Evolutionary conservation across 2,329 filamentous ascomycete genomes (phyloP).

Genomic region (Beauveria sp.): DNA sequence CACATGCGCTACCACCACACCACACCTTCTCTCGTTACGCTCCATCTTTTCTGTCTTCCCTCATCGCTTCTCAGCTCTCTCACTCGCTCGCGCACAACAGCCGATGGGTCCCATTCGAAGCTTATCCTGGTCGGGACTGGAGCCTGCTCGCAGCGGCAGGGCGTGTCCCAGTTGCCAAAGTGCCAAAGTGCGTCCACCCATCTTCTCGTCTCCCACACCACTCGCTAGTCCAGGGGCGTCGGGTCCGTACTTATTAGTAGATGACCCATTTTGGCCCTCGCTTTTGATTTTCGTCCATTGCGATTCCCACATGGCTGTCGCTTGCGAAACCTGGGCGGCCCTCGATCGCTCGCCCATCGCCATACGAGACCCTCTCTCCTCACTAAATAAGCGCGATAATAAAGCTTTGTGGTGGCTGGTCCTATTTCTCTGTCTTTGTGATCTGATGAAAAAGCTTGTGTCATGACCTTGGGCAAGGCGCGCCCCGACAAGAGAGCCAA

Average conservation of each 20-base stretch:
- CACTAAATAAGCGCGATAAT: too few relatives aligned
- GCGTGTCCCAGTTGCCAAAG: background rate
- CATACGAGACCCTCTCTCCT: too few relatives aligned
- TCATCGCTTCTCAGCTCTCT: background rate
- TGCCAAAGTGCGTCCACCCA: background rate
- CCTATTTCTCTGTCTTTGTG: too few relatives aligned
- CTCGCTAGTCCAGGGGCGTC: conserved; percentile 7
- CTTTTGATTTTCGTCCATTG: background rate
- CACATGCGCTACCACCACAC: conserved; percentile 4
- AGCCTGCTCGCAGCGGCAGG: background rate
- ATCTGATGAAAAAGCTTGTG: too few relatives aligned
- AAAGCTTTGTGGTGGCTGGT: too few relatives aligned
- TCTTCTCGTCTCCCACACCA: background rate
- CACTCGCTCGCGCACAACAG: background rate
- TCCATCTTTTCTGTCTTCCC: background rate
- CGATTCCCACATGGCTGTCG: background rate
- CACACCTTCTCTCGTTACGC: background rate
- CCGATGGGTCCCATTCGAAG: background rate
- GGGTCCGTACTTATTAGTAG: background rate
- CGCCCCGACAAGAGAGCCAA: background rate
- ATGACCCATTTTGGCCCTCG: background rate
- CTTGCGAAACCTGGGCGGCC: conserved; percentile 1
- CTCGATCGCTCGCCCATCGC: background rate
- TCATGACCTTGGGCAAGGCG: background rate
- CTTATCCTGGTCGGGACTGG: conserved; percentile 3